These are phyloP conservation scores for Colletotrichum zoysiae DNA, from an alignment of 2,329 filamentous ascomycete genomes.

Conservation along the genomic window DNA sequence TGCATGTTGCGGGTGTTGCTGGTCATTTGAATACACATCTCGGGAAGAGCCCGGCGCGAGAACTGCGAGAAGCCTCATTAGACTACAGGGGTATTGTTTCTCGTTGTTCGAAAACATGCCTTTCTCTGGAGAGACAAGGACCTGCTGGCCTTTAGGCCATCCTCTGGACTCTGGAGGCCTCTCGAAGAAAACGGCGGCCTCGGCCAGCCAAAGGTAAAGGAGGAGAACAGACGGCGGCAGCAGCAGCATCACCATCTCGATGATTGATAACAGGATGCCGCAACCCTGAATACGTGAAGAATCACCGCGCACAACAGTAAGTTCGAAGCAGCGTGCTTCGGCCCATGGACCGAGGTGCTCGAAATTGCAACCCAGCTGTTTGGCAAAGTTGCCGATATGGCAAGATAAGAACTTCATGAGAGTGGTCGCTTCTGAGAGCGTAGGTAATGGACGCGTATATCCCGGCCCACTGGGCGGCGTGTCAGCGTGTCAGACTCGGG, in stretches of 20 bases:
- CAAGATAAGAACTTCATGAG: not conserved
- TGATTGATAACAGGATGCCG: not conserved
- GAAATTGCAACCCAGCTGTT: no score
- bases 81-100: not conserved
- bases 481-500: constrained; percentile 3
- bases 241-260: not conserved
- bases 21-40: not conserved
- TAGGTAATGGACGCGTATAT: not conserved
- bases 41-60: not conserved
- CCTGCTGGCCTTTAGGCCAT: constrained; percentile 2
- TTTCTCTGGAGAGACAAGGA: constrained; percentile 10
- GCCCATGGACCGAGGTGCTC: not conserved
- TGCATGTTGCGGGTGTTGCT: not conserved
- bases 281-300: not conserved
- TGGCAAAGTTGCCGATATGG: not conserved
- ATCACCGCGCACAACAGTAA: not conserved
- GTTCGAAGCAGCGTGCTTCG: not conserved
- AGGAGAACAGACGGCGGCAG: not conserved
- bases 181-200: not conserved
- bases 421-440: not conserved
- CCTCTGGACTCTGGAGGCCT: not conserved
- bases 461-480: not conserved
- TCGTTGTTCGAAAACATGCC: constrained; percentile 14
- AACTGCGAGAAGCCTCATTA: constrained; percentile 15
- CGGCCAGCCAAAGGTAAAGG: not conserved